Evolutionary conservation across 2,329 filamentous ascomycete genomes (phyloP).

Genomic region (Apiospora arundinis): DNA sequence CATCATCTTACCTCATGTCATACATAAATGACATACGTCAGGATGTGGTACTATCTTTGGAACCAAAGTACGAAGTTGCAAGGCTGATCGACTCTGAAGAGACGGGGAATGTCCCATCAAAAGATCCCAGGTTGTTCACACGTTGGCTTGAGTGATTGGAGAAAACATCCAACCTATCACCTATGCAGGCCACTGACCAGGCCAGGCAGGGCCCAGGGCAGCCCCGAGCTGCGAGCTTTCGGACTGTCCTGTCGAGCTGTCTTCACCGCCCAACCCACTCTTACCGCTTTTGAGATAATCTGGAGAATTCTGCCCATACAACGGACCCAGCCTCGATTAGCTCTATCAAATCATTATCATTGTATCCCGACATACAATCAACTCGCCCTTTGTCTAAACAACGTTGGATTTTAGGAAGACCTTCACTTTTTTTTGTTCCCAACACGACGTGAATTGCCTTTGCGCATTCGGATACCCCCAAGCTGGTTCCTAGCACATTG

Average conservation of each 20-base stretch:
- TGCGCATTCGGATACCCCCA: background rate
- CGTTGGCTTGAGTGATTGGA: background rate
- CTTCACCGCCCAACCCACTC: conserved; percentile 13
- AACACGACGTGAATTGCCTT: background rate
- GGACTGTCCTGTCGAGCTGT: background rate
- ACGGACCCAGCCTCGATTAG: background rate
- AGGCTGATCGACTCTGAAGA: conserved; percentile 12
- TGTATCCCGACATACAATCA: conserved; percentile 4
- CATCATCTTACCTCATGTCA: background rate
- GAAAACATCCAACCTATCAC: too few species aligned
- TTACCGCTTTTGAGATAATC: conserved; percentile 14
- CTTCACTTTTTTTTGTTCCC: background rate
- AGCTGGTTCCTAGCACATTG: background rate
- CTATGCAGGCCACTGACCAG: background rate
- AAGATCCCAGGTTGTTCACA: background rate
- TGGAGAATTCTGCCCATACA: conserved; percentile 11
- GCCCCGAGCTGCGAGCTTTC: too few species aligned
- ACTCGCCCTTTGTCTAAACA: background rate
- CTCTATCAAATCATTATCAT: background rate
- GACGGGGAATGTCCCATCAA: background rate
- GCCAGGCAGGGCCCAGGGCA: background rate
- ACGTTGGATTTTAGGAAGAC: background rate
- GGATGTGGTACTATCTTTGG: conserved; percentile 10
- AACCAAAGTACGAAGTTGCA: background rate
- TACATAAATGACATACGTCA: background rate